These are phyloP conservation scores for Xylaria venustula DNA, from an alignment of 495 filamentous ascomycete species.

Conservation along the genomic window DNA sequence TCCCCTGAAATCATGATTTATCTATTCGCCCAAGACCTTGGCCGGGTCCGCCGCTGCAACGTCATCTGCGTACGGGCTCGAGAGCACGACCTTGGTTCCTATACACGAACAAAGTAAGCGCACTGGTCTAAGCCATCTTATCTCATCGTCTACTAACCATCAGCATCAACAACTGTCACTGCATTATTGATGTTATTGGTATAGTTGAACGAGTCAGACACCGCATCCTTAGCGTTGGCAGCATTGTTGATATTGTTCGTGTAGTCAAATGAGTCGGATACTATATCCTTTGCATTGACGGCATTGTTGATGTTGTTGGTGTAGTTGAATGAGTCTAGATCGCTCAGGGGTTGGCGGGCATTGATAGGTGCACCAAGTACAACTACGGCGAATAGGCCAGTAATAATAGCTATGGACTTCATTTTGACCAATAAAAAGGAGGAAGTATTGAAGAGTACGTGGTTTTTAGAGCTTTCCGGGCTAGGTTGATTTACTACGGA, in stretches of 20 bases:
- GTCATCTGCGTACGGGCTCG: background rate
- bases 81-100: background rate
- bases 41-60: background rate
- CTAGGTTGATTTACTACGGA: background rate
- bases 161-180: no score
- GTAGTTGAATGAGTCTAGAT: no score
- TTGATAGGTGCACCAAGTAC: background rate
- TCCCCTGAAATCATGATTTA: no score
- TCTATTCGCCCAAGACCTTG: background rate
- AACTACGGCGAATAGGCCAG: background rate
- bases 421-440: background rate
- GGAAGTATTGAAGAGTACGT: background rate
- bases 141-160: background rate
- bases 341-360: background rate
- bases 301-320: no score
- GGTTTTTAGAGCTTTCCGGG: background rate
- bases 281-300: no score
- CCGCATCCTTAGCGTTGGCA: no score
- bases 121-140: background rate
- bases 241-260: no score
- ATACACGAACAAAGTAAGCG: background rate
- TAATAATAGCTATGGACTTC: background rate
- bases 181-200: no score
- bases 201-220: no score
- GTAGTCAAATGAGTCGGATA: no score